Conservation (phyloP, 2,329 filamentous ascomycete genomes). For the Aspergillus costaricaensis region DNA sequence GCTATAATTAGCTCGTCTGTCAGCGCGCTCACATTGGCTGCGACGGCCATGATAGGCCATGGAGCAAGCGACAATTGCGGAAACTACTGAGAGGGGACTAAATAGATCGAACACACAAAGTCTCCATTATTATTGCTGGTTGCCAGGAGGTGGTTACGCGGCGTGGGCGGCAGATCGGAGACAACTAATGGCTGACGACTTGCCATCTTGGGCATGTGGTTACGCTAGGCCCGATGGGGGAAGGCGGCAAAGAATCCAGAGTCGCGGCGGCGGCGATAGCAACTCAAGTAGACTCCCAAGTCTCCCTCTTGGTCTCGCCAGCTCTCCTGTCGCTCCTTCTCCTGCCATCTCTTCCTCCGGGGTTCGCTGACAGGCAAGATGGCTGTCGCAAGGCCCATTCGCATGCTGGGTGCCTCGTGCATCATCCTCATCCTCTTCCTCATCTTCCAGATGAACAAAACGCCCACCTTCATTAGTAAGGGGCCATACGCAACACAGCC, state of each 20-base stretch:
- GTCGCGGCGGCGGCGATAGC: slow-evolving; percentile 8
- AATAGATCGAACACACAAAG: neutral
- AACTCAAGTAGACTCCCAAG: slow-evolving; percentile 8
- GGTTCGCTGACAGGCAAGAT: slow-evolving; percentile 51
- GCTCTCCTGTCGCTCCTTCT: slow-evolving; percentile 10
- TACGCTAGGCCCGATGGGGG: slow-evolving; percentile 29
- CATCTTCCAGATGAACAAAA: slow-evolving; percentile 71
- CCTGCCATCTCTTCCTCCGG: slow-evolving; percentile 22
- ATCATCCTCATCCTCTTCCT: slow-evolving; percentile 76
- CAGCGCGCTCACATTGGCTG: slow-evolving; percentile 64
- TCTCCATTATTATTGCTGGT: slow-evolving; percentile 7
- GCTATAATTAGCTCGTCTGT: slow-evolving; percentile 70
- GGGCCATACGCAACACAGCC: slow-evolving; percentile 41
- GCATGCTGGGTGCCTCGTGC: slow-evolving; percentile 72
- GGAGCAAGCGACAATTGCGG: neutral
- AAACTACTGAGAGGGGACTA: neutral
- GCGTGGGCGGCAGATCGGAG: slow-evolving; percentile 5
- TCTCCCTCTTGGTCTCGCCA: slow-evolving; percentile 3
- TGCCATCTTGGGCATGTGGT: neutral
- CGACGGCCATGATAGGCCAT: slow-evolving; percentile 64
- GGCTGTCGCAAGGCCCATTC: slow-evolving; percentile 82
- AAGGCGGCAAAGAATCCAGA: slow-evolving; percentile 20
- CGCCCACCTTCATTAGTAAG: slow-evolving; percentile 31
- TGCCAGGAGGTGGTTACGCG: slow-evolving; percentile 16
- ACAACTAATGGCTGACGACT: neutral